Conservation (phyloP, 768 basidiomycete species). For the Suillus variegatus region DNA sequence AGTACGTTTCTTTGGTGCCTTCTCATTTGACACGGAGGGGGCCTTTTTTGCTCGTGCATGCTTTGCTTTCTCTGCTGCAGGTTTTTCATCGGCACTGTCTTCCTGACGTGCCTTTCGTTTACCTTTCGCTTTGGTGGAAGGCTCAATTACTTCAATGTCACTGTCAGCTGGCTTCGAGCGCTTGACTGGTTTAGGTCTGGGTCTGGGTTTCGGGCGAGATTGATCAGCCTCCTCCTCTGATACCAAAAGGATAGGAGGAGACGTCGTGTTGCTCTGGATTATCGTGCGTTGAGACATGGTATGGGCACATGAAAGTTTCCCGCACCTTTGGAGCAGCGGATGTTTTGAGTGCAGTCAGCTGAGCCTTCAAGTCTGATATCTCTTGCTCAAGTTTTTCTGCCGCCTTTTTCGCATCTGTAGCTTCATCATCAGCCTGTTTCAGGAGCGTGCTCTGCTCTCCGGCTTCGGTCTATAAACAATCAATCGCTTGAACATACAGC, state of each 20-base stretch:
- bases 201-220: slow-evolving; percentile 24
- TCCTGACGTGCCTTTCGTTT: slow-evolving; percentile 39
- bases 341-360: slow-evolving; percentile 39
- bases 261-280: slow-evolving; percentile 8
- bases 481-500: slow-evolving; percentile 4
- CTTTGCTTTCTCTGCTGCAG: slow-evolving; percentile 28
- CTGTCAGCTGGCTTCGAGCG: slow-evolving; percentile 24
- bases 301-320: neutral
- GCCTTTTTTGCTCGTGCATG: slow-evolving; percentile 25
- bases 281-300: neutral
- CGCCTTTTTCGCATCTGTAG: slow-evolving; percentile 34
- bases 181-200: slow-evolving; percentile 16
- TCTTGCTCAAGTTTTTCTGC: slow-evolving; percentile 35
- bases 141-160: slow-evolving; percentile 33
- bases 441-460: slow-evolving; percentile 38
- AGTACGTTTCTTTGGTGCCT: slow-evolving; percentile 19
- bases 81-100: slow-evolving; percentile 20
- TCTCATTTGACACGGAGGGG: slow-evolving; percentile 16
- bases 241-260: neutral
- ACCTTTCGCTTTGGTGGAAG: slow-evolving; percentile 32
- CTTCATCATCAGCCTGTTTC: slow-evolving; percentile 34
- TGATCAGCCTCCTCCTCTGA: slow-evolving; percentile 9
- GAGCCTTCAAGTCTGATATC: slow-evolving; percentile 45
- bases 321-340: slow-evolving; percentile 15
- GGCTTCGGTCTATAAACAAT: slow-evolving; percentile 37